Percentiles rank a stretch among this genome's conserved stretches.
These are phyloP conservation scores for Chlorophyllum brunneum DNA, from an alignment of 768 basidiomycete genomes.

Conservation along the genomic window DNA sequence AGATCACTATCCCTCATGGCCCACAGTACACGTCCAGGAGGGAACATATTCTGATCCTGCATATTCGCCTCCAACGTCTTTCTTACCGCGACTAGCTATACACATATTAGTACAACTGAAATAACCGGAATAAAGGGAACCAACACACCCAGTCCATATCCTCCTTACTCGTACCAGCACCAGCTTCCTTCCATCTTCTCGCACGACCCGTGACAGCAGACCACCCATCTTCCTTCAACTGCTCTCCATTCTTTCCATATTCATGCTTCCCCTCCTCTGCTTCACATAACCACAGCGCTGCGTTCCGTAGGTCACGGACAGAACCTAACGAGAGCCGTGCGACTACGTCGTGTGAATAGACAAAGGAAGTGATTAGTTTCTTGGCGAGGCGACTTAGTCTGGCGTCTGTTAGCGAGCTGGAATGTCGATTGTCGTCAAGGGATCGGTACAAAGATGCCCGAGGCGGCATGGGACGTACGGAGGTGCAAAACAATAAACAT, in stretches of 20 bases:
- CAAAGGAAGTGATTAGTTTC: slow-evolving; percentile 69
- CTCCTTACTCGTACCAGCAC: slow-evolving; percentile 36
- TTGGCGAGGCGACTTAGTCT: slow-evolving; percentile 55
- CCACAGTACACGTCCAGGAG: slow-evolving; percentile 78
- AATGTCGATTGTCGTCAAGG: neutral
- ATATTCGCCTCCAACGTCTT: slow-evolving; percentile 87
- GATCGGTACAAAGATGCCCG: neutral
- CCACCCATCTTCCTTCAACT: slow-evolving; percentile 50
- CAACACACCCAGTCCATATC: slow-evolving; percentile 52
- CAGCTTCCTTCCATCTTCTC: slow-evolving; percentile 56
- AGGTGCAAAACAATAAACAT: slow-evolving; percentile 77
- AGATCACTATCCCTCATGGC: slow-evolving; percentile 72
- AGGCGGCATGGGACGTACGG: slow-evolving; percentile 45
- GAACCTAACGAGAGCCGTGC: slow-evolving; percentile 75
- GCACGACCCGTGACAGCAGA: slow-evolving; percentile 43
- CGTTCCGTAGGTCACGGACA: slow-evolving; percentile 70
- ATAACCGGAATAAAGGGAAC: neutral
- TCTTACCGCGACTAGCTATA: slow-evolving; percentile 71
- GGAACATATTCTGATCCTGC: slow-evolving; percentile 67
- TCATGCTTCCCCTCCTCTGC: slow-evolving; percentile 39
- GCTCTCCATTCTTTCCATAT: slow-evolving; percentile 18
- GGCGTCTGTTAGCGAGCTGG: slow-evolving; percentile 60
- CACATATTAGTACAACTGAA: slow-evolving; percentile 7
- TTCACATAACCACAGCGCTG: slow-evolving; percentile 77
- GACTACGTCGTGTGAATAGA: slow-evolving; percentile 81